Percentiles rank a stretch among this genome's conserved stretches.
Evolutionary conservation across 2,329 filamentous ascomycete species (phyloP).

Genomic region (Apiospora saccharicola): DNA sequence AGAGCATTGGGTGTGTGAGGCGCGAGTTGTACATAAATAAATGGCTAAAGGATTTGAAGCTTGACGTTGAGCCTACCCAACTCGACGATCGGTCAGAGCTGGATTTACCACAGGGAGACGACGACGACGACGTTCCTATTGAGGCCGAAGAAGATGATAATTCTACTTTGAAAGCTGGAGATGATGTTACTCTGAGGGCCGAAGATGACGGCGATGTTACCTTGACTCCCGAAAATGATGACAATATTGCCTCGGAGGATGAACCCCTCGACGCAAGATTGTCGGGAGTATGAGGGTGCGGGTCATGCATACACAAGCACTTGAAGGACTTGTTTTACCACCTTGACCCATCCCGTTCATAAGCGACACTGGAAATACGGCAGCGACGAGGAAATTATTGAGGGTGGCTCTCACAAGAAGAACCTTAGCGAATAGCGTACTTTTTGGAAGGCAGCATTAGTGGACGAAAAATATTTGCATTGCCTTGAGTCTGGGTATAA

Average conservation of each 20-base stretch:
- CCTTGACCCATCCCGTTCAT: neutral
- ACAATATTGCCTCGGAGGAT: neutral
- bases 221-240: neutral
- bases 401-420: neutral
- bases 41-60: neutral
- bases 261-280: neutral
- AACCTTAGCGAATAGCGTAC: neutral
- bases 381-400: neutral
- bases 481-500: conserved; percentile 40
- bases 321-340: neutral
- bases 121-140: too few relatives aligned
- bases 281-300: neutral
- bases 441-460: neutral
- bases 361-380: neutral
- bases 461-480: conserved; percentile 28
- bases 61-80: neutral
- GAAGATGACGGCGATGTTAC: neutral
- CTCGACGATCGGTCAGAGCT: neutral
- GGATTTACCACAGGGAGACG: neutral
- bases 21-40: neutral
- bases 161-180: neutral
- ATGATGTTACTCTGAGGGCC: neutral
- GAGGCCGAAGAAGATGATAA: neutral
- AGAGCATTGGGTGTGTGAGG: neutral
- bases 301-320: neutral